phyloP scores from a whole-genome alignment of 2,329 filamentous ascomycete species.

The Aspergillus japonicus region DNA sequence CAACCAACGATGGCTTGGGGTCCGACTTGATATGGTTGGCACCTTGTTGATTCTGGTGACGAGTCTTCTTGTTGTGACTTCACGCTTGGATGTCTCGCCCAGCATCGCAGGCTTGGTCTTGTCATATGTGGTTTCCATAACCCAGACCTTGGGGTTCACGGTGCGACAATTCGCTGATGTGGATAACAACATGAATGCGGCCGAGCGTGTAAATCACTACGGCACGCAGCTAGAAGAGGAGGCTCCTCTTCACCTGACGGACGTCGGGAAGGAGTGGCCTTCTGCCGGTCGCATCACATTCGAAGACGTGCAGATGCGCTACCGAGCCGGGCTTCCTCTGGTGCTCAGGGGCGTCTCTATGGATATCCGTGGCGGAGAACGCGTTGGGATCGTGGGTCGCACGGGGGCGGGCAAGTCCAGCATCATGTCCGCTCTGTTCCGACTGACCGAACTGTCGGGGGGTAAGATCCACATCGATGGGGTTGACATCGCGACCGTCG shows the following conservation, averaged over 20 bases:
- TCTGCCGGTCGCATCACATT: conserved; percentile 80
- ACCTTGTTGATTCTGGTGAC: conserved; percentile 82
- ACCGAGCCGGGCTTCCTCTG: conserved; percentile 68
- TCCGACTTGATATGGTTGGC: conserved; percentile 81
- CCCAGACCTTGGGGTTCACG: conserved; percentile 94
- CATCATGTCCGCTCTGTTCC: conserved; percentile 48
- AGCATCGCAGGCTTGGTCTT: conserved; percentile 85
- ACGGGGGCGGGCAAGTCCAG: conserved; percentile 49
- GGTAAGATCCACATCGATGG: conserved; percentile 46
- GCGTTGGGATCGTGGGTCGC: conserved; percentile 49
- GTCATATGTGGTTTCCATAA: conserved; percentile 88
- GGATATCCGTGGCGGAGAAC: conserved; percentile 45
- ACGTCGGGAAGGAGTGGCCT: conserved; percentile 76
- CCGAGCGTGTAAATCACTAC: conserved; percentile 89
- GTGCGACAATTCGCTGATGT: conserved; percentile 92
- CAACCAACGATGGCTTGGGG: conserved; percentile 89
- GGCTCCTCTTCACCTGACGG: conserved; percentile 71
- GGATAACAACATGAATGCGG: conserved; percentile 97
- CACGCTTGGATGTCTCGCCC: conserved; percentile 78
- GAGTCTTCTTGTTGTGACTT: conserved; percentile 88
- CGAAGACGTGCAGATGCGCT: conserved; percentile 74
- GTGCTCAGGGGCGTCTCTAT: conserved; percentile 66
- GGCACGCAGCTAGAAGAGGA: conserved; percentile 84
- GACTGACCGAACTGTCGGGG: conserved; percentile 41
- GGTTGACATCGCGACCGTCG: conserved; percentile 43